Evolutionary conservation across 2,329 filamentous ascomycete genomes (phyloP).

Genomic region (Fusarium newnesense): DNA sequence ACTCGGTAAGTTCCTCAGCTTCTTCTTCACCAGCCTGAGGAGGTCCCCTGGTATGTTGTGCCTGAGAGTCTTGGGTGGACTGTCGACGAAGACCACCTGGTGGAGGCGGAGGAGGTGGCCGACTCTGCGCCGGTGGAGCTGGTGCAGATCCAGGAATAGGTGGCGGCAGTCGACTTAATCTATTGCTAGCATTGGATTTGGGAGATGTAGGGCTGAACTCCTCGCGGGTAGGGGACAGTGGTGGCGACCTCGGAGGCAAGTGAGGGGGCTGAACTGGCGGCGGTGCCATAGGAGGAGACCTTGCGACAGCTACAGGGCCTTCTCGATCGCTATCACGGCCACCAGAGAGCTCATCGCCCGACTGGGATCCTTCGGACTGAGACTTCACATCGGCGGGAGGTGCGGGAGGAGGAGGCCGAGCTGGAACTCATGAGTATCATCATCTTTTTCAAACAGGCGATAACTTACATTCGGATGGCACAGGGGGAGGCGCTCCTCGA

Average conservation of each 20-base stretch:
- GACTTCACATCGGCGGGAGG: constrained; percentile 67
- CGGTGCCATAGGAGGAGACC: constrained; percentile 57
- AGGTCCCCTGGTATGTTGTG: constrained; percentile 55
- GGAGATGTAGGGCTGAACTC: constrained; percentile 57
- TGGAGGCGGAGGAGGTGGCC: constrained; percentile 76
- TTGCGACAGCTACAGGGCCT: constrained; percentile 35
- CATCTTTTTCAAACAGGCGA: constrained; percentile 6
- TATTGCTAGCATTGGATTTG: constrained; percentile 57
- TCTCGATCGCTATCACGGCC: constrained; percentile 56
- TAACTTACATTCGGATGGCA: constrained; percentile 70
- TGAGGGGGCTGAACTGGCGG: constrained; percentile 47
- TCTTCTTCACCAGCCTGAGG: constrained; percentile 68
- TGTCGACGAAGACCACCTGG: constrained; percentile 65
- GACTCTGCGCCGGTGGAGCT: constrained; percentile 60
- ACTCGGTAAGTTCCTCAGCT: constrained; percentile 86
- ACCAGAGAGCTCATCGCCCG: constrained; percentile 84
- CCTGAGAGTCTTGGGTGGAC: constrained; percentile 66
- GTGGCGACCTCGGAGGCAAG: constrained; percentile 48
- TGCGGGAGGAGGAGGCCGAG: constrained; percentile 68
- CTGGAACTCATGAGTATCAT: constrained; percentile 55
- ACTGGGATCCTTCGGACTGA: constrained; percentile 82
- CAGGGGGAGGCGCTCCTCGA: constrained; percentile 65
- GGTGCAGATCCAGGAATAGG: constrained; percentile 69
- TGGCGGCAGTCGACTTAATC: constrained; percentile 66
- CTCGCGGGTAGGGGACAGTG: constrained; percentile 46